Percentiles rank a stretch among this genome's conserved stretches.
phyloP scores from a whole-genome alignment of 768 basidiomycete genomes.

The Boletus sp. region DNA sequence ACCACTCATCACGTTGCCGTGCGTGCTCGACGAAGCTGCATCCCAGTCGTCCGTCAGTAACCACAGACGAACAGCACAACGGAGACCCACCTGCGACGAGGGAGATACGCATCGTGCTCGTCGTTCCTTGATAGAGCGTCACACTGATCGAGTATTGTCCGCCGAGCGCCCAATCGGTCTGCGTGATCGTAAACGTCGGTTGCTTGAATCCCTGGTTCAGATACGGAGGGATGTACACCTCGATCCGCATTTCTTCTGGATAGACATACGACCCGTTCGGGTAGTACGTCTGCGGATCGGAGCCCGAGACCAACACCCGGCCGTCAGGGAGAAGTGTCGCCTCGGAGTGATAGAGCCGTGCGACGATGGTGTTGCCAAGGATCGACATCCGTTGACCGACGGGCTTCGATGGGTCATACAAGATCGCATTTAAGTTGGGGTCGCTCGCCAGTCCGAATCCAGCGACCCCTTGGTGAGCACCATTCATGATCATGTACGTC shows the following conservation, averaged over 20 bases:
- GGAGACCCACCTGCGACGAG: conserved; percentile 57
- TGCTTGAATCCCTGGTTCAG: conserved; percentile 58
- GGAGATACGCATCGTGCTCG: conserved; percentile 52
- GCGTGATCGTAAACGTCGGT: conserved; percentile 56
- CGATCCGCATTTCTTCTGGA: conserved; percentile 74
- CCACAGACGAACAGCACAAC: background rate
- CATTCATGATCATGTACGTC: conserved; percentile 75
- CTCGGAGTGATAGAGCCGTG: conserved; percentile 77
- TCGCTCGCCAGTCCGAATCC: conserved; percentile 69
- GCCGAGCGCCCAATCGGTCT: conserved; percentile 62
- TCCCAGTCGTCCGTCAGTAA: background rate
- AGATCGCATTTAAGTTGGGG: conserved; percentile 60
- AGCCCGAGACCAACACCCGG: conserved; percentile 72
- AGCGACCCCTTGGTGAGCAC: conserved; percentile 64
- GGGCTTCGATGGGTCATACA: conserved; percentile 67
- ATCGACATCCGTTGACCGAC: conserved; percentile 62
- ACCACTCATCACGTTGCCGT: conserved; percentile 72
- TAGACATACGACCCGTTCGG: conserved; percentile 40
- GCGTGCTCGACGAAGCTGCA: conserved; percentile 68
- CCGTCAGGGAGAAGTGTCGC: conserved; percentile 73
- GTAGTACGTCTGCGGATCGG: conserved; percentile 58
- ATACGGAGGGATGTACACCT: conserved; percentile 90
- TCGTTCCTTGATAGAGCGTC: conserved; percentile 38
- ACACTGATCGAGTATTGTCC: conserved; percentile 52
- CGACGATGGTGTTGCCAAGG: conserved; percentile 63